These are phyloP conservation scores for Trametes versicolor DNA, from an alignment of 1,284 basidiomycete genomes.

Conservation along the genomic window DNA sequence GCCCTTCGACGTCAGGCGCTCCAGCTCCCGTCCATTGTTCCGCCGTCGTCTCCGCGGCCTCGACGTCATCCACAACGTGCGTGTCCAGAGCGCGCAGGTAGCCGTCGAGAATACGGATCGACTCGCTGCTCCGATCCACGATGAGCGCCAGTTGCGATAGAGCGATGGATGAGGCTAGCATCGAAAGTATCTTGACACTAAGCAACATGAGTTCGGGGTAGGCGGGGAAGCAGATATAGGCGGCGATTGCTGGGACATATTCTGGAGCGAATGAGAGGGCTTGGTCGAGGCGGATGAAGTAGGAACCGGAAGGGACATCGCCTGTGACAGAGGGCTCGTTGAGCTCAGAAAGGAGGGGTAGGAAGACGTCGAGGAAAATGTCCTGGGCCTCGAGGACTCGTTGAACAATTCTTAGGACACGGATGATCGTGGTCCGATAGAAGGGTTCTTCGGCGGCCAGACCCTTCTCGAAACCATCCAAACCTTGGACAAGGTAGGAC, in stretches of 20 bases:
- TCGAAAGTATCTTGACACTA: conserved; percentile 81
- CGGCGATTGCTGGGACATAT: conserved; percentile 85
- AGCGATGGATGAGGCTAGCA: conserved; percentile 68
- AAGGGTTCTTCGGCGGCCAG: conserved; percentile 73
- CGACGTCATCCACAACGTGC: conserved; percentile 69
- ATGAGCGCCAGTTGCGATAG: conserved; percentile 82
- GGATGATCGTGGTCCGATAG: conserved; percentile 81
- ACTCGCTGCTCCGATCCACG: conserved; percentile 86
- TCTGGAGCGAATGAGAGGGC: conserved; percentile 81
- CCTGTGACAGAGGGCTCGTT: conserved; percentile 64
- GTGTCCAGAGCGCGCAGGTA: conserved; percentile 78
- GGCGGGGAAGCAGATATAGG: conserved; percentile 80
- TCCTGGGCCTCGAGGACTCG: conserved; percentile 89
- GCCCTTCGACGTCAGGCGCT: conserved; percentile 62
- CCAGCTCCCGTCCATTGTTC: conserved; percentile 78
- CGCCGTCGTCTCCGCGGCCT: conserved; percentile 63
- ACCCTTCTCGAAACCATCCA: conserved; percentile 80
- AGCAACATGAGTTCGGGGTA: conserved; percentile 83
- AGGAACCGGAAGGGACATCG: conserved; percentile 68
- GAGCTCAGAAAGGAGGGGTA: conserved; percentile 80
- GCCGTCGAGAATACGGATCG: conserved; percentile 86
- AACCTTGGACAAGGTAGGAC: conserved; percentile 80
- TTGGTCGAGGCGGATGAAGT: conserved; percentile 82
- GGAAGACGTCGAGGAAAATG: conserved; percentile 88
- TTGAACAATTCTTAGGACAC: conserved; percentile 85